phyloP scores from a whole-genome alignment of 1,284 basidiomycete species.

The Naganishia sp. region DNA sequence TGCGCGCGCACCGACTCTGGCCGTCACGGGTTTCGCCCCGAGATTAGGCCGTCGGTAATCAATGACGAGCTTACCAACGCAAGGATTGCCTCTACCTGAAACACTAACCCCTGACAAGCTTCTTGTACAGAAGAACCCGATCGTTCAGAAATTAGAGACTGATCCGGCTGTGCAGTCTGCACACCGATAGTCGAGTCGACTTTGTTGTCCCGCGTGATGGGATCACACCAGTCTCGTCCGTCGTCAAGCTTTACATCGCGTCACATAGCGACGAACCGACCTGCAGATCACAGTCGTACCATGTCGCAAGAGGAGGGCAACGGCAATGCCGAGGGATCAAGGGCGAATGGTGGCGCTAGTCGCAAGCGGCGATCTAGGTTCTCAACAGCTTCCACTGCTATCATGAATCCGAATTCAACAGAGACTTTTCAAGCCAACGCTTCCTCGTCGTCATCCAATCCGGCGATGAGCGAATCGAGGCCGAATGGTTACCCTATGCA shows the following conservation, averaged over 20 bases:
- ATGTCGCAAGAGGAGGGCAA: neutral
- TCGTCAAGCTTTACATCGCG: neutral
- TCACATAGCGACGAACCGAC: neutral
- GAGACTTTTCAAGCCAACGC: neutral
- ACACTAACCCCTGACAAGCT: too few relatives aligned
- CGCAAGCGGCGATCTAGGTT: conserved; percentile 4
- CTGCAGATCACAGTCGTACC: neutral
- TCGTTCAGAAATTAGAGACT: too few relatives aligned
- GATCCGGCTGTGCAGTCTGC: too few relatives aligned
- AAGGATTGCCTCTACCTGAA: too few relatives aligned
- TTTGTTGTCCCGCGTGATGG: neutral
- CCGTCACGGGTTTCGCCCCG: too few relatives aligned
- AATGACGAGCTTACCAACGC: too few relatives aligned
- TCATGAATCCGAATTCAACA: neutral
- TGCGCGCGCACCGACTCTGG: too few relatives aligned
- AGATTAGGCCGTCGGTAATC: too few relatives aligned
- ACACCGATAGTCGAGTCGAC: too few relatives aligned
- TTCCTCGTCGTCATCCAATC: neutral
- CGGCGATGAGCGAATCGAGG: neutral
- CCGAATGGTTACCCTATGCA: neutral
- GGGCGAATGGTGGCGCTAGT: too few relatives aligned
- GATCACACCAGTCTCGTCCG: conserved; percentile 13
- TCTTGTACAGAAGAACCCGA: too few relatives aligned
- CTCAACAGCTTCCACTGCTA: neutral
- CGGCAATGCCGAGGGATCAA: too few relatives aligned